These are phyloP conservation scores for Chiua virens DNA, from an alignment of 768 basidiomycete genomes.

Conservation along the genomic window DNA sequence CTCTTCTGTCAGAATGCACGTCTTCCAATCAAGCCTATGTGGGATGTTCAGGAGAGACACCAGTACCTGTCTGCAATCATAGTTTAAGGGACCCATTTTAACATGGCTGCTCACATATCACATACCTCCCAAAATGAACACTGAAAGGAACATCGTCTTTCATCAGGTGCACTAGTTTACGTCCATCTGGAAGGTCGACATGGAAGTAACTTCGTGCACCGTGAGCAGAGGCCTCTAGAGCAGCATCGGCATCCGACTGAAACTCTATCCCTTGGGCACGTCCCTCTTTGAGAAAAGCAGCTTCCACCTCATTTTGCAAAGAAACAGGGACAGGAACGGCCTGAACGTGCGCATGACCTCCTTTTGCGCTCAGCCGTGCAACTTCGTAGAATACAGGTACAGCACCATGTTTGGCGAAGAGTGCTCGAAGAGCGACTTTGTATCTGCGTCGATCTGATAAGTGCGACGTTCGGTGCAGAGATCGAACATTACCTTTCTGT, in stretches of 20 bases:
- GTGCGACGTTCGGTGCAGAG: background rate
- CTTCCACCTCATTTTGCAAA: conserved; percentile 62
- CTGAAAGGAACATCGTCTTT: conserved; percentile 77
- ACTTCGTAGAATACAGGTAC: conserved; percentile 86
- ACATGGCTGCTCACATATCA: background rate
- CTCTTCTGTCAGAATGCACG: conserved; percentile 76
- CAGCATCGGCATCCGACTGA: conserved; percentile 65
- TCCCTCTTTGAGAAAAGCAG: conserved; percentile 73
- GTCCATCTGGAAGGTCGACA: conserved; percentile 86
- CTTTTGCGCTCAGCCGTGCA: conserved; percentile 76
- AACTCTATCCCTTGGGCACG: conserved; percentile 67
- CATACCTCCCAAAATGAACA: conserved; percentile 90
- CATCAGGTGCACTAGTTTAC: conserved; percentile 83
- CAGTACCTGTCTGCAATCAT: conserved; percentile 66
- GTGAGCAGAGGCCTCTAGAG: conserved; percentile 49
- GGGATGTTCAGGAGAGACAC: conserved; percentile 73
- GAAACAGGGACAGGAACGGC: conserved; percentile 73
- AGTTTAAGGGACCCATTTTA: background rate
- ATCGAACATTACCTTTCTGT: conserved; percentile 59
- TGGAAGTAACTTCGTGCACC: conserved; percentile 79
- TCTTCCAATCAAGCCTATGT: conserved; percentile 90
- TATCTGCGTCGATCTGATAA: conserved; percentile 47
- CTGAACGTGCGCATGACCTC: conserved; percentile 95
- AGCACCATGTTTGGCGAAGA: conserved; percentile 70
- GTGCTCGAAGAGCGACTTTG: conserved; percentile 68